These are phyloP conservation scores for Fusarium buharicum DNA, from an alignment of 2,329 filamentous ascomycete genomes.

Conservation along the genomic window DNA sequence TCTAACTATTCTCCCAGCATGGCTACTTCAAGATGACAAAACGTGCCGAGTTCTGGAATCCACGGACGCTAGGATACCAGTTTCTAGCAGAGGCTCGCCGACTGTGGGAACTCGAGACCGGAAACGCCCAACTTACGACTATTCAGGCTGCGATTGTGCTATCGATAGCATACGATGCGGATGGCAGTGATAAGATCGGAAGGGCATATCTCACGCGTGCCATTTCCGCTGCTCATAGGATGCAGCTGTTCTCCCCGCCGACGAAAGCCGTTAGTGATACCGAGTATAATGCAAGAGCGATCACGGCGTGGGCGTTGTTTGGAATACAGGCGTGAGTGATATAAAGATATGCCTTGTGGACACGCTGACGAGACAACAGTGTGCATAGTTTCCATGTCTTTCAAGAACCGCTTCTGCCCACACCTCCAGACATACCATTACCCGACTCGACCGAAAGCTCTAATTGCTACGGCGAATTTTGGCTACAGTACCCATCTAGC, in stretches of 20 bases:
- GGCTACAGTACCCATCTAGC: not conserved
- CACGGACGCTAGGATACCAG: no score
- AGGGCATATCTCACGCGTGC: not conserved
- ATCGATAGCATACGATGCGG: not conserved
- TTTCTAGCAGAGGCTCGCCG: no score
- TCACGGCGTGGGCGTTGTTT: not conserved
- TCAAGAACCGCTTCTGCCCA: not conserved
- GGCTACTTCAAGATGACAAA: no score
- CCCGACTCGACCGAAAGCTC: rapidly evolving
- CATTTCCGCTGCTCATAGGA: not conserved
- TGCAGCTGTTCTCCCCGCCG: not conserved
- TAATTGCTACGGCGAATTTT: not conserved
- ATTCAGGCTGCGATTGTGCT: no score
- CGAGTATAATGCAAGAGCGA: not conserved
- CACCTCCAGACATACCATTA: not conserved
- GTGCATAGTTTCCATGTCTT: not conserved
- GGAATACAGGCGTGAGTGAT: not conserved
- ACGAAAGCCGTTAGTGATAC: not conserved
- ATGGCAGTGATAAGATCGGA: not conserved
- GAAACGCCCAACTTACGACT: no score
- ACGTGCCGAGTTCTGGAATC: no score
- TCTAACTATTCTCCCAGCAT: no score
- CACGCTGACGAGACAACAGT: not conserved
- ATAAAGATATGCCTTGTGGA: not conserved
- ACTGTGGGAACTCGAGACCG: no score